Evolutionary conservation across 768 basidiomycete genomes (phyloP).

Genomic region (Mycena rebaudengoi): DNA sequence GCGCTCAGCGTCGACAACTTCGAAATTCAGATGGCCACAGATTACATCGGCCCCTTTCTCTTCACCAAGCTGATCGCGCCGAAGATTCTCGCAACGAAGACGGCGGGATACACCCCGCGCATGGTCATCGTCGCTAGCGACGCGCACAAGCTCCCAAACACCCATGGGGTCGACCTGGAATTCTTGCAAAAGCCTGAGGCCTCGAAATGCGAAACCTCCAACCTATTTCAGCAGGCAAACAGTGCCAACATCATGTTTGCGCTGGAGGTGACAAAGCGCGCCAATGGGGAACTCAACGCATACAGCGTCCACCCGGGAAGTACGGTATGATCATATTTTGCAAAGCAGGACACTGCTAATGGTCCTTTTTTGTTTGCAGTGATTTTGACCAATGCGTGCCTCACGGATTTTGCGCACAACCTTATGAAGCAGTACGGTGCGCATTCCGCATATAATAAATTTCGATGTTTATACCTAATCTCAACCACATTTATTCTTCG

Average conservation of each 20-base stretch:
- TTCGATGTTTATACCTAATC: too few relatives aligned
- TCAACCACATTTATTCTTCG: too few relatives aligned
- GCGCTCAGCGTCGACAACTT: neutral
- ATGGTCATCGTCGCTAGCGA: neutral
- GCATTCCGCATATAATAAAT: too few relatives aligned
- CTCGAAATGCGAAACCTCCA: neutral
- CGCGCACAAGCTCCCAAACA: neutral
- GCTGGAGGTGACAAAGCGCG: neutral
- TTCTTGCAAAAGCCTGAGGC: neutral
- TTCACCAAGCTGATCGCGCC: neutral
- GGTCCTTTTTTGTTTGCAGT: too few relatives aligned
- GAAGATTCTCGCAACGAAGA: neutral
- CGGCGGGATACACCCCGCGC: neutral
- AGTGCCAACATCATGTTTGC: neutral
- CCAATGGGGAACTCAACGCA: neutral
- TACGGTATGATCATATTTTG: too few relatives aligned
- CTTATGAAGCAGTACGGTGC: too few relatives aligned
- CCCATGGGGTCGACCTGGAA: neutral
- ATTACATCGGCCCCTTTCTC: neutral
- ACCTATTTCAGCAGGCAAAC: neutral
- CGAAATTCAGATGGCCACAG: neutral
- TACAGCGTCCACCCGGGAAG: too few relatives aligned
- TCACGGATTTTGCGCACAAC: too few relatives aligned
- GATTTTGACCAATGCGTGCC: too few relatives aligned
- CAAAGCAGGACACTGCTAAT: too few relatives aligned